Evolutionary conservation across 345 rosid species (phyloP), one percentile per base, ranked within the genome.

Genomic region (Angophora floribunda): DNA sequence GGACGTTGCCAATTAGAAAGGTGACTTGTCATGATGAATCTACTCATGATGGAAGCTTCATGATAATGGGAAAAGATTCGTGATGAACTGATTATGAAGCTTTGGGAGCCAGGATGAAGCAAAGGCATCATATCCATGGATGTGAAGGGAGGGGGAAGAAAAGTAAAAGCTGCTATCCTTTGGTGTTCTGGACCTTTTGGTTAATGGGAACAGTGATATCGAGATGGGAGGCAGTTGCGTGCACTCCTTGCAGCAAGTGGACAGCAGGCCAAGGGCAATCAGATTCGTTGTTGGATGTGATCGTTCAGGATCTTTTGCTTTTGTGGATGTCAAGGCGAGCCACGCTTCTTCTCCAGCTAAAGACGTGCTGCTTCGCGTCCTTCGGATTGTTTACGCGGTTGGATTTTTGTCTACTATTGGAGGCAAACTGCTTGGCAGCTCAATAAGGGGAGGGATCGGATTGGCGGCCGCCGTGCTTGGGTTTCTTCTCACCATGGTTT

Each of bases 371-470:
- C 5, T 30, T 65, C 16, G 32, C 1, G 21, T 7, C 44, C 1
- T 65, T 0, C 21, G 14, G 78, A n/a, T 65, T 30, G 21, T 65
- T 30, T 30, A 65, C 22, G 1, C 7, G 21, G 5, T 65, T 7
- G 78, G 78, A 10, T 65, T 65, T 15, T 14, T 30, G 30, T 65
- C 44, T 7, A 44, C 78, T 4, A 0, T 65, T 1, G 78, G 78
- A 15, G 78, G 44, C 17, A 65, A 65, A 30, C 21, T 30, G 41
- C 0, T 7, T 1, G 16, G 41, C 21, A 65, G 44, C 78, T 30
- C 78, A 14, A 65, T 3, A 1, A 0, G n/a, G 44, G 21, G 10
- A 14, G 1, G 0, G 41, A 15, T 15, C 19, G 78, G 21, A 1
- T 15, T 5, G 2, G 21, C 7, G 6, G 44, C 44, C 0, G 44